Evolutionary conservation across 2,329 filamentous ascomycete genomes (phyloP).

Genomic region (Aspergillus japonicus): DNA sequence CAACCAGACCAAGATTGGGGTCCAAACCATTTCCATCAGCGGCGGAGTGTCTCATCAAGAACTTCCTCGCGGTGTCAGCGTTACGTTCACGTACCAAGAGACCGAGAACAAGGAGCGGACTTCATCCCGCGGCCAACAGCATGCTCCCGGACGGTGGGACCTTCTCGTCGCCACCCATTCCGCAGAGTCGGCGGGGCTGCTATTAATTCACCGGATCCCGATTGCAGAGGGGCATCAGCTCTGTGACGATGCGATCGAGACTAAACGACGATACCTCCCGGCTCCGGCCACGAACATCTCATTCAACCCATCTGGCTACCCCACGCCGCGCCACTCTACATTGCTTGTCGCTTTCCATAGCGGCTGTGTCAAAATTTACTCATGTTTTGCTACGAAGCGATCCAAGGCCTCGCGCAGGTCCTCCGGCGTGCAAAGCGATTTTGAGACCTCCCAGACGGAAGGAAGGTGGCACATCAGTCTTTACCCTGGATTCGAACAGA

Average conservation of each 20-base stretch:
- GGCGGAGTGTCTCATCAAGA: slow-evolving; percentile 51
- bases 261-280: slow-evolving; percentile 50
- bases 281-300: slow-evolving; percentile 51
- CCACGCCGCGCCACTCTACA: slow-evolving; percentile 53
- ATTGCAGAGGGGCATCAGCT: slow-evolving; percentile 33
- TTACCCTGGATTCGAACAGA: slow-evolving; percentile 42
- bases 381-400: slow-evolving; percentile 47
- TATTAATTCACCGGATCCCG: slow-evolving; percentile 47
- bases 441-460: slow-evolving; percentile 33
- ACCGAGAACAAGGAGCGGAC: slow-evolving; percentile 29
- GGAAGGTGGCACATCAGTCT: slow-evolving; percentile 48
- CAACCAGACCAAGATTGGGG: slow-evolving; percentile 39
- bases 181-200: slow-evolving; percentile 43
- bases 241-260: slow-evolving; percentile 38
- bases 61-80: slow-evolving; percentile 50
- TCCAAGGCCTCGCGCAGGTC: slow-evolving; percentile 28
- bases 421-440: slow-evolving; percentile 31
- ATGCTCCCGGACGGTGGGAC: slow-evolving; percentile 37
- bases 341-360: slow-evolving; percentile 55
- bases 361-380: slow-evolving; percentile 59
- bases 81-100: slow-evolving; percentile 53
- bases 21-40: slow-evolving; percentile 50
- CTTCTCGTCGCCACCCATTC: slow-evolving; percentile 49
- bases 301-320: slow-evolving; percentile 56
- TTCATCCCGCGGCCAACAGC: slow-evolving; percentile 28